These are phyloP conservation scores for Penicillium fuscoglaucum DNA, from an alignment of 2,329 filamentous ascomycete genomes.

Conservation along the genomic window DNA sequence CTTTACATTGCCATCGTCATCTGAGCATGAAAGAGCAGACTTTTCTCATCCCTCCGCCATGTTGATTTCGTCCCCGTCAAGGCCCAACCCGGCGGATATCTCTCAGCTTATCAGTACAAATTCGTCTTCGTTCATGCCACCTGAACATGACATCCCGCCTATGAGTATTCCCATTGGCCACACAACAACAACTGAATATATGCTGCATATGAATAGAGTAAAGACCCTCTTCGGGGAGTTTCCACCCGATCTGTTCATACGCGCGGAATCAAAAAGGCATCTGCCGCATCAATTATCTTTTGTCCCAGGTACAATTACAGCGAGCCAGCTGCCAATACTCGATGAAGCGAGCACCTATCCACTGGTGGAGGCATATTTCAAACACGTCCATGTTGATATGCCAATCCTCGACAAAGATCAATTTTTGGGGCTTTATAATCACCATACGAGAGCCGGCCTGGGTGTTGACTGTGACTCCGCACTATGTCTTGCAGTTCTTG, in stretches of 20 bases:
- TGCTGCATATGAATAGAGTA: conserved; percentile 9
- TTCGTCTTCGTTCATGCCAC: conserved; percentile 3
- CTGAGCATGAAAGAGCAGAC: neutral
- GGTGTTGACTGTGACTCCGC: conserved; percentile 7
- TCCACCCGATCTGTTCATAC: conserved; percentile 12
- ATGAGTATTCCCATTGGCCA: conserved; percentile 10
- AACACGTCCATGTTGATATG: conserved; percentile 7
- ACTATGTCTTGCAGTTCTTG: conserved; percentile 8
- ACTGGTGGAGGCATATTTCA: conserved; percentile 9
- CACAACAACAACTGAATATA: conserved; percentile 10
- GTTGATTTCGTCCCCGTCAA: conserved; percentile 6
- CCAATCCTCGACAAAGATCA: conserved; percentile 4
- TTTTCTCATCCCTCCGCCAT: conserved; percentile 2
- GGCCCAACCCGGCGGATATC: conserved; percentile 2
- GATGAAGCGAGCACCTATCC: neutral
- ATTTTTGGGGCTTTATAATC: conserved; percentile 3
- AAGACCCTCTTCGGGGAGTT: conserved; percentile 9
- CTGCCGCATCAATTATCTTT: conserved; percentile 7
- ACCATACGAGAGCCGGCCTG: conserved; percentile 4
- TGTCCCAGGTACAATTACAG: conserved; percentile 1
- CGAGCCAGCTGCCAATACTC: neutral
- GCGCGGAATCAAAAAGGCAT: conserved; percentile 8
- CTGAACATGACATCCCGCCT: conserved; percentile 8
- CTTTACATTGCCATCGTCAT: neutral
- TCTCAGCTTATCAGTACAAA: conserved; percentile 7